These are phyloP conservation scores for Penicillium sp. DNA, from an alignment of 2,329 filamentous ascomycete species.

Conservation along the genomic window DNA sequence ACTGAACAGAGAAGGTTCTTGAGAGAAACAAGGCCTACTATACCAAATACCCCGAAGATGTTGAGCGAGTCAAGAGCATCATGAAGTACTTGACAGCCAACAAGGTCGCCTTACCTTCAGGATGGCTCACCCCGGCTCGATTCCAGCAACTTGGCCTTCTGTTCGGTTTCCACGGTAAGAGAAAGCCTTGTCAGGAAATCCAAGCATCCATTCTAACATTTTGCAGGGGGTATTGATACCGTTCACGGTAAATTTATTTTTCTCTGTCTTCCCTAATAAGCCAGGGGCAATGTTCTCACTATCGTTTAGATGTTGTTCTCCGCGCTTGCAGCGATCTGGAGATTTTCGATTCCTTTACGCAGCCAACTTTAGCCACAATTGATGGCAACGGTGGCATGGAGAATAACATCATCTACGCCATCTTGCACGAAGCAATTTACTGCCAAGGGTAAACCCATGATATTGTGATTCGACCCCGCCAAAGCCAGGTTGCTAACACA, in stretches of 20 bases:
- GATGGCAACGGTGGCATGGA: conserved; percentile 72
- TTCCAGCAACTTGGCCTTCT: conserved; percentile 76
- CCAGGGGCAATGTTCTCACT: not conserved
- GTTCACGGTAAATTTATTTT: conserved; percentile 66
- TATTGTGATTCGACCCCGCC: not conserved
- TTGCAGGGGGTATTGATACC: conserved; percentile 64
- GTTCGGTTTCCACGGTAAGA: conserved; percentile 71
- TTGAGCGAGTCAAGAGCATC: conserved; percentile 66
- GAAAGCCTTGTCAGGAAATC: not conserved
- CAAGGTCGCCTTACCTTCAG: conserved; percentile 67
- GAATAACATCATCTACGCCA: conserved; percentile 75
- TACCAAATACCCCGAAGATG: conserved; percentile 79
- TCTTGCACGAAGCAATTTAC: conserved; percentile 88
- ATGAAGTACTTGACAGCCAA: conserved; percentile 64
- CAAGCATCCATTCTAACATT: conserved; percentile 9
- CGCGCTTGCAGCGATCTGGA: conserved; percentile 71
- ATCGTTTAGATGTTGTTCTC: conserved; percentile 60
- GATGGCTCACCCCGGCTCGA: conserved; percentile 69
- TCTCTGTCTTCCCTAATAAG: not conserved
- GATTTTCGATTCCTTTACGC: conserved; percentile 73
- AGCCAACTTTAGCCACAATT: conserved; percentile 67
- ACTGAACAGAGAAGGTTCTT: conserved; percentile 56
- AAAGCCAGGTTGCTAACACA: not conserved
- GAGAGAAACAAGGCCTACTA: conserved; percentile 80
- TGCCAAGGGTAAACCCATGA: conserved; percentile 59